Conservation (phyloP, 352 stramenopile genomes). For the Phytophthora ohioensis region DNA sequence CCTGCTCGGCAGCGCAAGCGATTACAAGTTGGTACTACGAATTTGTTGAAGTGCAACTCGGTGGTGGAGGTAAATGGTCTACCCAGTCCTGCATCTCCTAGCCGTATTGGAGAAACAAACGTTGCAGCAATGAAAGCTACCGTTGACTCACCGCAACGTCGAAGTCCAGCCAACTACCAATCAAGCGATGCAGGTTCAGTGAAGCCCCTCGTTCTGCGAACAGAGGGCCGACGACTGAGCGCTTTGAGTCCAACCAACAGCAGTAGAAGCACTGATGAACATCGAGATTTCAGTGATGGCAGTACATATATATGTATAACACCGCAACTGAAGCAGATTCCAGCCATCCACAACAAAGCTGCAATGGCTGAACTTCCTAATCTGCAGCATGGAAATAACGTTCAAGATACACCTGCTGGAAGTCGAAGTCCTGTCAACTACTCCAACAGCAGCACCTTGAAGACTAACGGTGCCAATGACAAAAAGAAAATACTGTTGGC, state of each 20-base stretch:
- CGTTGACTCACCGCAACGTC: conserved; percentile 18
- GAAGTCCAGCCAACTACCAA: conserved; percentile 3
- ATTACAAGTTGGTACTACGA: conserved; percentile 81
- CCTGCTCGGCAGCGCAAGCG: conserved; percentile 66
- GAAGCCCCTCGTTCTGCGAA: conserved; percentile 26
- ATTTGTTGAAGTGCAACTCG: conserved; percentile 52
- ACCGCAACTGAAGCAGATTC: conserved; percentile 8
- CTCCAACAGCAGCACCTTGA: not conserved
- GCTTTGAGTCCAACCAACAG: conserved; percentile 16
- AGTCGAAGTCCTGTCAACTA: conserved; percentile 1
- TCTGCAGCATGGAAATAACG: conserved; percentile 18
- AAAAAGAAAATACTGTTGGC: conserved; percentile 41
- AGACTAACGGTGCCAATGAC: conserved; percentile 2
- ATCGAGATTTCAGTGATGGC: not conserved
- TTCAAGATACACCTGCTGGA: not conserved
- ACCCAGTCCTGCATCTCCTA: conserved; percentile 18
- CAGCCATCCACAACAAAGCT: not conserved
- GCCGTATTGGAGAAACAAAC: conserved; percentile 56
- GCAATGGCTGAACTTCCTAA: conserved; percentile 2
- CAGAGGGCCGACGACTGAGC: conserved; percentile 27
- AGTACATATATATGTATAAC: not conserved
- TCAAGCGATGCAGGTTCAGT: conserved; percentile 13
- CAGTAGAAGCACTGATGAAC: conserved; percentile 26
- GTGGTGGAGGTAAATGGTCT: conserved; percentile 17
- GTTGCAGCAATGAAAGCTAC: conserved; percentile 53